Evolutionary conservation across 140 eudicot species (phyloP).

Genomic region (Oenanthe javanica): DNA sequence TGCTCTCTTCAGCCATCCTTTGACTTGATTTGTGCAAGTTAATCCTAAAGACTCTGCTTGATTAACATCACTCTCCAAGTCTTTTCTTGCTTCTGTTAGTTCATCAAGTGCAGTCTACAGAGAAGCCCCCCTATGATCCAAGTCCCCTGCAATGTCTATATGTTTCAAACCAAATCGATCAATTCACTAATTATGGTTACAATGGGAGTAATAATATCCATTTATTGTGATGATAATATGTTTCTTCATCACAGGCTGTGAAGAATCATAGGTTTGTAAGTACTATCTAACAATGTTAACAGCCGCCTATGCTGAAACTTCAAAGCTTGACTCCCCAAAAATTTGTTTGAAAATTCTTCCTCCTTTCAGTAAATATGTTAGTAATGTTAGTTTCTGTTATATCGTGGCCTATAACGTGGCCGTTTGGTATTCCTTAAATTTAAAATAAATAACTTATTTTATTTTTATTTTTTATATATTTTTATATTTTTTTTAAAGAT

Average conservation of each 20-base stretch:
- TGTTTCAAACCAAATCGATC: neutral
- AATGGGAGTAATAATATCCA: constrained; percentile 7
- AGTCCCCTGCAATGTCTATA: neutral
- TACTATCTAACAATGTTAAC: too few relatives aligned
- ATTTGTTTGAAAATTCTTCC: neutral
- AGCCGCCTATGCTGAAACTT: constrained; percentile 12
- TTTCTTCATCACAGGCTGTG: neutral
- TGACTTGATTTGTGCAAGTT: constrained; percentile 26
- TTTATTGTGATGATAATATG: neutral
- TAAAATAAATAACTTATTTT: too few relatives aligned
- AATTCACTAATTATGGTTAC: neutral
- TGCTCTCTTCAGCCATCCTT: constrained; percentile 32
- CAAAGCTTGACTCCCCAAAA: neutral
- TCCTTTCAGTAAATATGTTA: neutral
- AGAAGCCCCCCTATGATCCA: constrained; percentile 11
- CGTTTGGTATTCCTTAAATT: too few relatives aligned
- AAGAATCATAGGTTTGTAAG: neutral
- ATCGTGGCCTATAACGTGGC: too few relatives aligned
- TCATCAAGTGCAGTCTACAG: constrained; percentile 14
- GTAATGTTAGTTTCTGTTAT: too few relatives aligned
- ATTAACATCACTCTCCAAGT: constrained; percentile 25
- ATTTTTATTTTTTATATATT: too few relatives aligned
- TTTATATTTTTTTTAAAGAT: too few relatives aligned
- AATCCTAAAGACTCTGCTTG: constrained; percentile 22
- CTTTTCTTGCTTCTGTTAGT: constrained; percentile 22